These are phyloP conservation scores for Chaetoceros muelleri DNA, from an alignment of 108 stramenopile genomes.

Conservation along the genomic window DNA sequence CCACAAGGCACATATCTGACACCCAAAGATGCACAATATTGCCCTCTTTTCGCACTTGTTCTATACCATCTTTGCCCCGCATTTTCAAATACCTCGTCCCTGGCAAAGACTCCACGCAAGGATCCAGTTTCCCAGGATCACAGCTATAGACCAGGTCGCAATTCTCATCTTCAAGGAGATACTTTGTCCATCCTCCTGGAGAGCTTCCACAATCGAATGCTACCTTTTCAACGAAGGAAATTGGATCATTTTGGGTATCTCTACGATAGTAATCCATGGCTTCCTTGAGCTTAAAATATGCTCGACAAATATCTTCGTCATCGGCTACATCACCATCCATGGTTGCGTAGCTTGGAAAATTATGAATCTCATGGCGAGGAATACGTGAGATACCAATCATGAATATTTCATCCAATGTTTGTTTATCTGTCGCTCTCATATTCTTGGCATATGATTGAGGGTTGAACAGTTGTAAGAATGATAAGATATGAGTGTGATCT, in stretches of 20 bases:
- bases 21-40: conserved; percentile 31
- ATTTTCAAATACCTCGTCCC: conserved; percentile 25
- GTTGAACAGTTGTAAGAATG: neutral
- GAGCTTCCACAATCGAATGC: conserved; percentile 56
- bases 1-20: conserved; percentile 56
- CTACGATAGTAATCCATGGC: conserved; percentile 39
- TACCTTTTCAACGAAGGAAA: neutral
- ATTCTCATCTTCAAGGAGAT: conserved; percentile 23
- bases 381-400: neutral
- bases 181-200: conserved; percentile 70
- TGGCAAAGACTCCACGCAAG: conserved; percentile 9
- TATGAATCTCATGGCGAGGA: conserved; percentile 4
- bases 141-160: conserved; percentile 33
- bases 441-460: neutral
- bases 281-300: conserved; percentile 46
- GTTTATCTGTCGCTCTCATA: neutral
- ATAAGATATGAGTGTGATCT: neutral
- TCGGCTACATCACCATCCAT: neutral
- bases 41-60: conserved; percentile 7
- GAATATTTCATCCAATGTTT: neutral
- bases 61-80: conserved; percentile 22
- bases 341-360: neutral
- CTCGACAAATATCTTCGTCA: conserved; percentile 34
- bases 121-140: conserved; percentile 45
- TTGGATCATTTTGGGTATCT: neutral